Evolutionary conservation across 768 basidiomycete species (phyloP).

Genomic region (Kwoniella dendrophila): DNA sequence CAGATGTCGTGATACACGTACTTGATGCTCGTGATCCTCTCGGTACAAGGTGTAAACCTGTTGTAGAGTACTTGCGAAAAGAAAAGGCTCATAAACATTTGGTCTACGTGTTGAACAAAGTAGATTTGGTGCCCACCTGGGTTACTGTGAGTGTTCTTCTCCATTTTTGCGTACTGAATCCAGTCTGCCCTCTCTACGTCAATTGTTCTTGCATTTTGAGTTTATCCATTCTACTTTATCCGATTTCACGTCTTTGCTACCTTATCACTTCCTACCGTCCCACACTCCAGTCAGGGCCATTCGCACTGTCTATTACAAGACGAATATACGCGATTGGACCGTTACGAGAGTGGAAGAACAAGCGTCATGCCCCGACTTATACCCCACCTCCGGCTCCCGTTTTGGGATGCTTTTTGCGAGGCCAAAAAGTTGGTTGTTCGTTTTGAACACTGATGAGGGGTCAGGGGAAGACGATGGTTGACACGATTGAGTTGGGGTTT

Average conservation of each 20-base stretch:
- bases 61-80: constrained; percentile 88
- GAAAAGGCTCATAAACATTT: constrained; percentile 98
- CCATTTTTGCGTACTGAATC: constrained; percentile 15
- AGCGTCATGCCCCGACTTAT: constrained; percentile 51
- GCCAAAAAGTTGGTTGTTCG: constrained; percentile 48
- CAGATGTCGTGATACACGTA: constrained; percentile 92
- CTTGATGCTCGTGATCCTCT: constrained; percentile 93
- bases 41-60: constrained; percentile 91
- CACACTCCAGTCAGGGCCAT: constrained; percentile 61
- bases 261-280: constrained; percentile 28
- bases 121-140: constrained; percentile 97
- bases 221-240: too few relatives aligned
- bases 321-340: constrained; percentile 52
- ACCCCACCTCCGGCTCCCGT: constrained; percentile 41
- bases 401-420: constrained; percentile 36
- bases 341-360: constrained; percentile 63
- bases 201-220: not conserved
- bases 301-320: constrained; percentile 35
- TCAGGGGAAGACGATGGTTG: constrained; percentile 49
- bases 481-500: constrained; percentile 59
- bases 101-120: constrained; percentile 95
- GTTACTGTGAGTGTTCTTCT: constrained; percentile 73
- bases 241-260: constrained; percentile 16
- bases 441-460: constrained; percentile 55
- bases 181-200: constrained; percentile 3